Conservation (phyloP, 805 yeast genomes). For the Zygotorulaspora danielsina region DNA sequence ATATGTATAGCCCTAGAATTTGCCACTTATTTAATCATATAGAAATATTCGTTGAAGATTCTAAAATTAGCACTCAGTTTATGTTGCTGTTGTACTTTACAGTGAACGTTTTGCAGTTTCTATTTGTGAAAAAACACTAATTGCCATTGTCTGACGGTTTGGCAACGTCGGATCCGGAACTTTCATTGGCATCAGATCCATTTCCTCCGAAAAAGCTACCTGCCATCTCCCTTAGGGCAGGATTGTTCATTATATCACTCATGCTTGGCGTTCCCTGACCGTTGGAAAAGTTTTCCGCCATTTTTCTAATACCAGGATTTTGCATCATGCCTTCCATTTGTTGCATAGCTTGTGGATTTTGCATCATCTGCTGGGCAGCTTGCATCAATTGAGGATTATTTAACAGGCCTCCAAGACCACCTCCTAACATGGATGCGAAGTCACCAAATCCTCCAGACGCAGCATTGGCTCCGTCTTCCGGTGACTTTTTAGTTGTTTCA, state of each 20-base stretch:
- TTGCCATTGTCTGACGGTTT: conserved; percentile 1
- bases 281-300: conserved; percentile 74
- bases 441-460: conserved; percentile 65
- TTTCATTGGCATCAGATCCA: conserved; percentile 16
- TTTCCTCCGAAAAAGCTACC: conserved; percentile 61
- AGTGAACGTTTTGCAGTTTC: no score
- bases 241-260: conserved; percentile 73
- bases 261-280: conserved; percentile 64
- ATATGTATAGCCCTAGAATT: no score
- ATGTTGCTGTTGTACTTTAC: no score
- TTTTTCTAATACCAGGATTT: conserved; percentile 74
- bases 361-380: conserved; percentile 85
- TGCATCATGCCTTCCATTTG: conserved; percentile 65
- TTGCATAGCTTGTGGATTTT: conserved; percentile 71
- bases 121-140: no score
- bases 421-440: conserved; percentile 57
- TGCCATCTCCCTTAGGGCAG: conserved; percentile 70
- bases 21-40: no score
- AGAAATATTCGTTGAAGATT: no score
- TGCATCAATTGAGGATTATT: conserved; percentile 89
- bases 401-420: conserved; percentile 68
- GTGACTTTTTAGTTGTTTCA: conserved; percentile 26
- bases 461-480: conserved; percentile 29
- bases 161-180: conserved; percentile 15
- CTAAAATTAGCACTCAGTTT: no score